Evolutionary conservation across 1,284 basidiomycete species (phyloP), one percentile per base, ranked within the genome.

Genomic region (Cutaneotrichosporon mucoides): DNA sequence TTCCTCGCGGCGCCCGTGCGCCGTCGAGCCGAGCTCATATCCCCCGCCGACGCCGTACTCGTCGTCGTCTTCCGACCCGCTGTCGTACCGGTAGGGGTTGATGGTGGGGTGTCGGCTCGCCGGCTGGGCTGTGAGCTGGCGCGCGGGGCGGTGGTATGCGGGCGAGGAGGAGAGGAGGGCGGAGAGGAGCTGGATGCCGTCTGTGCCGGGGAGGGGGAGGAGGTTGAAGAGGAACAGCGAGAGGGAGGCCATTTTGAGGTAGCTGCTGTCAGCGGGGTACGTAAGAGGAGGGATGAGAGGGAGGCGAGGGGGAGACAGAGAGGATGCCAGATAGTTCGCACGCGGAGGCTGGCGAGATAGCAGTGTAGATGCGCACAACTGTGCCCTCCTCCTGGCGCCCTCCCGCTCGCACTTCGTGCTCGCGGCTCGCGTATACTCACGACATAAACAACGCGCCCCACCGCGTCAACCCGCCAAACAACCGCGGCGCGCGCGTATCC

Each of bases 221-320:
- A 77, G 70, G 62, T 77, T 77, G 70, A 77, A 70, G 12, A 77
- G 55, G 66, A 70, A 75, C 15, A 77, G 62, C 3, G 75, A 77
- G 5, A 76, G 50, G 0, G 73, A 61, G 13, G 73, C 68, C n/a
- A 68, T 68, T 8, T 66, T 63, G 50, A 72, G 54, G 59, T 77
- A 76, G 6, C 73, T 76, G 59, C 9, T 24, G 13, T 62, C 38
- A 59, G 57, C 40, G 33, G 12, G 1, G 38, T 6, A 38, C 37
- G n/a, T n/a, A n/a, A n/a, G n/a, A n/a, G n/a, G n/a, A n/a, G n/a
- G n/a, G n/a, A n/a, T n/a, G n/a, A n/a, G n/a, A n/a, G n/a, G n/a
- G n/a, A n/a, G n/a, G n/a, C n/a, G n/a, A n/a, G n/a, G n/a, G n/a
- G n/a, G n/a, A n/a, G n/a, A n/a, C n/a, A n/a, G n/a, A n/a, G n/a